Percentiles rank a stretch among this genome's conserved stretches.
Evolutionary conservation across 495 filamentous ascomycete species (phyloP).

Genomic region (Penicillium daleae): DNA sequence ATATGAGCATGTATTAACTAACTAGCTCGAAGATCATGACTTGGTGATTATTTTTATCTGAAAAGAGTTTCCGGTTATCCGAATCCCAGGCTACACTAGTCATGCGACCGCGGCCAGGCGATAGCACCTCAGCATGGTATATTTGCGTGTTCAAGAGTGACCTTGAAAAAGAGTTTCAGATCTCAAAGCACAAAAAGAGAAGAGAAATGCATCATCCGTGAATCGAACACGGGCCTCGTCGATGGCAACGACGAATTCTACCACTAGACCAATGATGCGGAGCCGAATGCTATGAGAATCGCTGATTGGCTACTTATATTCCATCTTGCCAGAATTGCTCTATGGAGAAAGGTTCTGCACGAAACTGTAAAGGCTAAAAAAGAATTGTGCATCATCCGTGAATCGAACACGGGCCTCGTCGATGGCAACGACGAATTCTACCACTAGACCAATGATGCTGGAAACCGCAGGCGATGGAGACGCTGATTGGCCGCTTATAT

Average conservation of each 20-base stretch:
- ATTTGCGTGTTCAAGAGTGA: no score
- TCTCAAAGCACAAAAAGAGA: neutral
- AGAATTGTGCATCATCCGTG: slow-evolving; percentile 53
- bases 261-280: slow-evolving; percentile 62
- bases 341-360: neutral
- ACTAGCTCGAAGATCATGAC: no score
- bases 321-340: neutral
- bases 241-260: slow-evolving; percentile 65
- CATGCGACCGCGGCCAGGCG: no score
- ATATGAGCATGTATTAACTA: no score
- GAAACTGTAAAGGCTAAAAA: slow-evolving; percentile 11
- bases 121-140: no score
- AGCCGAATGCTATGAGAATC: neutral
- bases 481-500: slow-evolving; percentile 6
- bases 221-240: slow-evolving; percentile 64
- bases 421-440: slow-evolving; percentile 65
- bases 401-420: slow-evolving; percentile 63
- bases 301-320: slow-evolving; percentile 7
- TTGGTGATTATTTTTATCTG: no score
- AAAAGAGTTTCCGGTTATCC: no score
- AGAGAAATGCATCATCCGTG: slow-evolving; percentile 53
- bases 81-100: no score
- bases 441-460: slow-evolving; percentile 62
- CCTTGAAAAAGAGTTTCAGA: no score
- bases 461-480: neutral